Percentiles rank a stretch among this genome's conserved stretches.
Conservation (phyloP, 495 filamentous ascomycete species). For the Neurospora sp. region DNA sequence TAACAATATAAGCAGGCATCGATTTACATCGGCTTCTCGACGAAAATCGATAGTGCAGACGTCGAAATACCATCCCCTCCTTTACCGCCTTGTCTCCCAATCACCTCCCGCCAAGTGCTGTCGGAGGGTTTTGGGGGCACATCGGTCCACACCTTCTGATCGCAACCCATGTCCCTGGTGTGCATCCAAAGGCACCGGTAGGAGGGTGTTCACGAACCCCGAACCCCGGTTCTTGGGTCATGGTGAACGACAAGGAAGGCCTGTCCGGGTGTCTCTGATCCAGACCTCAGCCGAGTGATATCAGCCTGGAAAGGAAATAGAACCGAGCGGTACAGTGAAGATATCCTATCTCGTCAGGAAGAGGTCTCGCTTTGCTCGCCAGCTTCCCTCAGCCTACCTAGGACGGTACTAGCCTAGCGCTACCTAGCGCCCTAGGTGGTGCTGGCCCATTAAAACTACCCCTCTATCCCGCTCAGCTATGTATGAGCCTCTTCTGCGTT, state of each 20-base stretch:
- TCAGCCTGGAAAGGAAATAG: background rate
- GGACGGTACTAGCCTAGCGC: background rate
- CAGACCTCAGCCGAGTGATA: background rate
- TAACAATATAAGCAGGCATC: background rate
- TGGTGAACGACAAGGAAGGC: constrained; percentile 21
- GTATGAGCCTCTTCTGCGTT: background rate
- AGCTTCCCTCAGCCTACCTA: background rate
- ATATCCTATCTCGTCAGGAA: background rate
- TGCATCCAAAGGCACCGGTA: constrained; percentile 4
- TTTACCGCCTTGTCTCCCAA: constrained; percentile 3
- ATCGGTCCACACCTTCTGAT: background rate
- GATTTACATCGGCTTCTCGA: background rate
- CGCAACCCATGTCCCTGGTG: constrained; percentile 5
- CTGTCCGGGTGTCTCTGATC: constrained; percentile 38
- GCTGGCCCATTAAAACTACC: background rate
- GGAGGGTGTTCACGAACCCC: constrained; percentile 10
- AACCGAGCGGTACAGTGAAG: background rate
- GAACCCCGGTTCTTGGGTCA: background rate
- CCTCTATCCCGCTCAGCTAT: background rate
- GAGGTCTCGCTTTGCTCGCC: background rate
- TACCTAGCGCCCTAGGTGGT: background rate
- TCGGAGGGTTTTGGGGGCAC: background rate
- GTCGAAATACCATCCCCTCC: background rate
- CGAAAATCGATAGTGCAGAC: background rate
- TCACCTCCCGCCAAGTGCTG: constrained; percentile 5